Percentiles rank a stretch among this genome's conserved stretches.
Evolutionary conservation across 1,139 yeast species (phyloP).

Genomic region (Blastobotrys proliferans): DNA sequence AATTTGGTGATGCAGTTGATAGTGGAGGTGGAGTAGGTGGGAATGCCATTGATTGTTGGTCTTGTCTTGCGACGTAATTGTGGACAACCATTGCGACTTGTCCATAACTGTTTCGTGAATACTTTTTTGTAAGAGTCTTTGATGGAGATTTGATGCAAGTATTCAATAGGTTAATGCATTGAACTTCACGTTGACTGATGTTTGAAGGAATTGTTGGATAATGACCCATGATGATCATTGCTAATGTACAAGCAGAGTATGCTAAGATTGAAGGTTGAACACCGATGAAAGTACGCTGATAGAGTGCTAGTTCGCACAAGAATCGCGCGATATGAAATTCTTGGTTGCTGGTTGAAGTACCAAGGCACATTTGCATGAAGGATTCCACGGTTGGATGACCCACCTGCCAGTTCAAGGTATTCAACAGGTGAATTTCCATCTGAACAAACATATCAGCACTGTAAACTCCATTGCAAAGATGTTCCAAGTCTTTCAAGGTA

Average conservation of each 20-base stretch:
- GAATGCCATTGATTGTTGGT: conserved; percentile 15
- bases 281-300: conserved; percentile 62
- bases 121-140: conserved; percentile 36
- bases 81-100: conserved; percentile 16
- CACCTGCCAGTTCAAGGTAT: conserved; percentile 83
- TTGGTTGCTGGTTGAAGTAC: conserved; percentile 24
- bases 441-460: conserved; percentile 91
- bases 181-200: conserved; percentile 24
- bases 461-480: conserved; percentile 84
- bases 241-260: conserved; percentile 63
- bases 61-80: conserved; percentile 8
- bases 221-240: conserved; percentile 56
- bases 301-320: conserved; percentile 73
- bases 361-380: conserved; percentile 31
- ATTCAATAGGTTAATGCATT: conserved; percentile 33
- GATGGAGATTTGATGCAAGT: conserved; percentile 37
- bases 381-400: conserved; percentile 51
- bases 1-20: conserved; percentile 9
- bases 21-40: conserved; percentile 29
- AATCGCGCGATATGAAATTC: conserved; percentile 47
- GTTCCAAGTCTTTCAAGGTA: conserved; percentile 66
- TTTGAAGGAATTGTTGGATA: conserved; percentile 30
- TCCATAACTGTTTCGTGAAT: conserved; percentile 19
- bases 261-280: conserved; percentile 63
- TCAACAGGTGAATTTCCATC: conserved; percentile 89